Evolutionary conservation across 495 filamentous ascomycete species (phyloP), one percentile per base, ranked within the genome.

Genomic region (Hypoxylon rickii): DNA sequence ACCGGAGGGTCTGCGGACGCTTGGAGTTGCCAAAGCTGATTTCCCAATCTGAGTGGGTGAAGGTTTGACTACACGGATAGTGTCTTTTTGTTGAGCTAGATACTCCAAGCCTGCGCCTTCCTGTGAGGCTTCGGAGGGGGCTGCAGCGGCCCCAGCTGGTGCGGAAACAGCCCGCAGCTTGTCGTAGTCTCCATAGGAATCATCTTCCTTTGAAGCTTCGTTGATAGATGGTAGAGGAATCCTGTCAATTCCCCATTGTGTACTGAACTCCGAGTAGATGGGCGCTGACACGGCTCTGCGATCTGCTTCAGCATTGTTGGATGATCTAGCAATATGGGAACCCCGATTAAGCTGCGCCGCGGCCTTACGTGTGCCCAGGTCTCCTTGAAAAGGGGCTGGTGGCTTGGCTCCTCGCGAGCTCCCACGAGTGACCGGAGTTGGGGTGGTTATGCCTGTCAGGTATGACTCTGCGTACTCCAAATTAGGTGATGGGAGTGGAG

Each of bases 221-320:
- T 73, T 74, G 33, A 85, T 85, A 0, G 76, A 79, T 7, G 82
- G 81, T 13, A 83, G 55, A 12, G 70, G 68, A 2, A 67, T 63
- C 18, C 59, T 46, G n/a, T 79, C 71, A 16, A 70, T 68, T 31
- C 58, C 58, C 65, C 62, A 68, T 45, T 66, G 64, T 21, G 64
- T 66, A 1, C 62, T 55, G 2, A 57, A 47, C 40, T 70, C 71
- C 3, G 68, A 65, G 44, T 81, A 80, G 2, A 70, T 60, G 7
- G 83, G 86, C 17, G 87, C 84, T 17, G 85, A 86, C 3, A 76
- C 72, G 5, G 73, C 67, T 41, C 79, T 74, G 47, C 74, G 76
- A 4, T 72, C 66, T 31, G 54, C 45, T 7, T 73, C 52, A 40
- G 61, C 7, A 59, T 63, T 19, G 7, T 19, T 34, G 7, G n/a